Conservation (phyloP, 306 rosid genomes). For the Corylus heterophylla region DNA sequence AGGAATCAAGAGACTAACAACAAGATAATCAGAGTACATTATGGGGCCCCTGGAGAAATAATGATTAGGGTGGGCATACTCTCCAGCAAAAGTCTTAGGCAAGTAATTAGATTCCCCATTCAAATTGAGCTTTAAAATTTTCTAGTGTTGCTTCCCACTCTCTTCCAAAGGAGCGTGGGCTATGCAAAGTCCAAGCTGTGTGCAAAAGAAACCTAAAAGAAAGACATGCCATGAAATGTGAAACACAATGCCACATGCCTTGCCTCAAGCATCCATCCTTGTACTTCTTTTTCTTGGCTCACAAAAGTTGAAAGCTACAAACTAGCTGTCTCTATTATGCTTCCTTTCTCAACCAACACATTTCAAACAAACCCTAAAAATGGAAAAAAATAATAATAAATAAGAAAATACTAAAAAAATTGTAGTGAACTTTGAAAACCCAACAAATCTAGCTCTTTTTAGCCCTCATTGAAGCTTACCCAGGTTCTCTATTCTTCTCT, state of each 20-base stretch:
- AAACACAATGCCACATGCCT: constrained; percentile 88
- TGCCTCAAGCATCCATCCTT: constrained; percentile 77
- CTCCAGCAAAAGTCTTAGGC: constrained; percentile 25
- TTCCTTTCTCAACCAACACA: constrained; percentile 27
- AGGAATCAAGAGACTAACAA: constrained; percentile 26
- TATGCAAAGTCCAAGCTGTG: not conserved
- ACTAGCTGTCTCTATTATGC: constrained; percentile 60
- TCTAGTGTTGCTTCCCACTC: constrained; percentile 29
- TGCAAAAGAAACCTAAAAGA: constrained; percentile 32
- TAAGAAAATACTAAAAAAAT: constrained; percentile 23
- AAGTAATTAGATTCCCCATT: constrained; percentile 9
- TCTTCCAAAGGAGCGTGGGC: constrained; percentile 36
- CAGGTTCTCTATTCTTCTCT: constrained; percentile 19
- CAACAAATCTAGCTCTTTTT: constrained; percentile 32
- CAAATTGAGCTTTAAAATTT: constrained; percentile 12
- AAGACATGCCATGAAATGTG: constrained; percentile 90
- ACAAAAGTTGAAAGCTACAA: constrained; percentile 79
- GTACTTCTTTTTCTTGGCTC: constrained; percentile 59
- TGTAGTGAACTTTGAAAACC: constrained; percentile 22
- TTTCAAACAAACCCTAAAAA: constrained; percentile 41
- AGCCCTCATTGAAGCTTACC: constrained; percentile 20
- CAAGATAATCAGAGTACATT: constrained; percentile 29
- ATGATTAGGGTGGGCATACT: constrained; percentile 39
- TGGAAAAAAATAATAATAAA: constrained; percentile 18
- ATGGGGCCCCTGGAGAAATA: constrained; percentile 32